Base-by-base conservation (phyloP, 2,329 filamentous ascomycete genomes). In the Neopestalotiopsis sp. region DNA sequence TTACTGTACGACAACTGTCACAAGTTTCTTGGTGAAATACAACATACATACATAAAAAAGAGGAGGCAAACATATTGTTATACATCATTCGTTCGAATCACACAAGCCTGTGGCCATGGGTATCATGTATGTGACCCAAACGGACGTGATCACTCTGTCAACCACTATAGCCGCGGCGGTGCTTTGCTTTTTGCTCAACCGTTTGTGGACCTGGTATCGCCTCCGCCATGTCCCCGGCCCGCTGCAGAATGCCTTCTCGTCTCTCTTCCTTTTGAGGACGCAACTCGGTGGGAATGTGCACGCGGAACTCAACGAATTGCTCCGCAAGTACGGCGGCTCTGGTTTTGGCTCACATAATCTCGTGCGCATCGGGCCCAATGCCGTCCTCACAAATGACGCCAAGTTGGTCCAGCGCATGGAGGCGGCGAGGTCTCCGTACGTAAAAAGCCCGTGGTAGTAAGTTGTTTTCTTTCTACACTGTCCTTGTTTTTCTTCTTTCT, bases 201-300 rank as follows among this genome's bases (percentile, higher is more conserved):
- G 49, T 13, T 28, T 68, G 24, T 61, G 63, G 68, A 58, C 57
- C 42, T 71, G 70, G 70, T 38, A 68, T 24, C 67, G 70, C 28
- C 62, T 71, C 10, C 20, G 65, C 40, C 70, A 71, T 40, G 59
- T 71, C 7, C 70, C 70, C 28, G 70, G 70, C 10, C 70, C 70
- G 12, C 53, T 69, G 56, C 53, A 40, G 57, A 64, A 67, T 58
- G 65, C 69, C n/a, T n/a, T 70, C 53, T 66, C 67, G 13, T 67
- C 69, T 24, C 30, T 71, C 20, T 63, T 65, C 45, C 42, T 69
- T 40, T 62, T 71, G 30, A 61, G 40, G 57, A 56, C 53, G 24
- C 67, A 69, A 24, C 66, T 71, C 24, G 61, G 67, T 14, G 70
- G 70, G 12, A 58, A 63, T 28, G 62, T 65, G 30, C 70, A 69